phyloP scores from a whole-genome alignment of 805 yeast genomes.

The Naumovozyma dairenensis region DNA sequence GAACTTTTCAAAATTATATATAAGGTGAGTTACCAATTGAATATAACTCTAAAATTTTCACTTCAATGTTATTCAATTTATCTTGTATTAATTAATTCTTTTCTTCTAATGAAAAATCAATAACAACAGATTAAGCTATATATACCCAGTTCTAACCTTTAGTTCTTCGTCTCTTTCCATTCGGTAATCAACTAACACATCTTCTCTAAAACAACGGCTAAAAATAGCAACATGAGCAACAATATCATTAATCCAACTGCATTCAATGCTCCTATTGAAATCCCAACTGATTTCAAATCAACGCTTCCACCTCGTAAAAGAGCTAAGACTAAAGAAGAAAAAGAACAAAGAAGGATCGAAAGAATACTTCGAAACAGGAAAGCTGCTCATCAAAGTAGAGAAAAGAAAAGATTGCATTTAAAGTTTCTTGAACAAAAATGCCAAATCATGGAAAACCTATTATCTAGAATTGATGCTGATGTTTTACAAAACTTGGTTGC shows the following conservation, averaged over 20 bases:
- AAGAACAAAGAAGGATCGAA: constrained; percentile 92
- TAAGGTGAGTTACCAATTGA: too few species aligned
- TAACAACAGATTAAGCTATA: too few species aligned
- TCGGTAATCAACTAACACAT: too few species aligned
- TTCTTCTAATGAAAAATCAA: too few species aligned
- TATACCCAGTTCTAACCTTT: too few species aligned
- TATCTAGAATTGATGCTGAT: constrained; percentile 14
- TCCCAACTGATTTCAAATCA: constrained; percentile 33
- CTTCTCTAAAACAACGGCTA: not conserved
- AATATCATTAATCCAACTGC: not conserved
- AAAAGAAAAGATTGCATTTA: constrained; percentile 87
- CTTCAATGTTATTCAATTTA: too few species aligned
- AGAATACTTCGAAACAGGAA: constrained; percentile 86
- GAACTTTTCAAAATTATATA: too few species aligned
- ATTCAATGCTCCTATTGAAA: constrained; percentile 5
- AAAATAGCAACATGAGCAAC: not conserved
- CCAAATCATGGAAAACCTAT: constrained; percentile 22
- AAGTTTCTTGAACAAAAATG: constrained; percentile 62
- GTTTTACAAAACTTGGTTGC: constrained; percentile 6
- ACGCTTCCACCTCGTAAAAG: constrained; percentile 89
- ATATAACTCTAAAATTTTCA: too few species aligned
- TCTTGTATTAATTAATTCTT: too few species aligned
- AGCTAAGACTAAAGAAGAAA: constrained; percentile 93
- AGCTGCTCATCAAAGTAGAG: constrained; percentile 96
- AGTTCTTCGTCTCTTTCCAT: too few species aligned